A percentile compares a stretch with the other conserved stretches of the same genome.
Evolutionary conservation across 352 stramenopile species (phyloP).

Genomic region (Phytophthora ohioensis): DNA sequence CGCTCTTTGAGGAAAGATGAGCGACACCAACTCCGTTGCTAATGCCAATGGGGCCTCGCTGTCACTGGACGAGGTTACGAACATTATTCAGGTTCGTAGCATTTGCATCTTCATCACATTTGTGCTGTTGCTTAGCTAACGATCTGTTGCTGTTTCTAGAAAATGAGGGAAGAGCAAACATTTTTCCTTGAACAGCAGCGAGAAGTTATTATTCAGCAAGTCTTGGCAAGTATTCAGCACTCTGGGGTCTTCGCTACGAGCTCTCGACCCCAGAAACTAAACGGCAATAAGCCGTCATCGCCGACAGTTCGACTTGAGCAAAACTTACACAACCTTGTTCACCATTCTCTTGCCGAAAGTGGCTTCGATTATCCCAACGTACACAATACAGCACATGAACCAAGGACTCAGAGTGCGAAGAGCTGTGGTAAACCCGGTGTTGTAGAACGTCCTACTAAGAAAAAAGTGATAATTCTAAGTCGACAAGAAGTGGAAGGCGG

Average conservation of each 20-base stretch:
- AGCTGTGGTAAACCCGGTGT: background rate
- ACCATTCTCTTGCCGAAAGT: conserved; percentile 70
- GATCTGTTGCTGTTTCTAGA: conserved; percentile 10
- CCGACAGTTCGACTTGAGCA: conserved; percentile 46
- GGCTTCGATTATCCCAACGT: conserved; percentile 73
- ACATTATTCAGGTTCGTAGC: conserved; percentile 33
- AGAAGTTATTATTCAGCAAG: conserved; percentile 67
- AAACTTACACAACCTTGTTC: conserved; percentile 58
- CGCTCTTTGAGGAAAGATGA: background rate
- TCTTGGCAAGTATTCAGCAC: conserved; percentile 58
- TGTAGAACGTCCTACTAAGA: conserved; percentile 8
- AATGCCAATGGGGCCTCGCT: conserved; percentile 10
- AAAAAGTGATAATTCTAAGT: conserved; percentile 32
- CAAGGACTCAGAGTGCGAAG: conserved; percentile 1
- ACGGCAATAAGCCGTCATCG: conserved; percentile 15
- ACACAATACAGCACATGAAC: conserved; percentile 19
- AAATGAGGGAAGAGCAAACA: conserved; percentile 53
- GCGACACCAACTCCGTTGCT: background rate
- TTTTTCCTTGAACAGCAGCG: conserved; percentile 62
- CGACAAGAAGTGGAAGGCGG: conserved; percentile 29
- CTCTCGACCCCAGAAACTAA: background rate
- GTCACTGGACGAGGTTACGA: conserved; percentile 34
- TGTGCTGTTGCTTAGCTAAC: background rate
- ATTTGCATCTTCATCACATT: background rate
- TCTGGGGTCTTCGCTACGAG: conserved; percentile 26